Conservation (phyloP, 768 basidiomycete species). For the Xerocomus brunneocitrinus region DNA sequence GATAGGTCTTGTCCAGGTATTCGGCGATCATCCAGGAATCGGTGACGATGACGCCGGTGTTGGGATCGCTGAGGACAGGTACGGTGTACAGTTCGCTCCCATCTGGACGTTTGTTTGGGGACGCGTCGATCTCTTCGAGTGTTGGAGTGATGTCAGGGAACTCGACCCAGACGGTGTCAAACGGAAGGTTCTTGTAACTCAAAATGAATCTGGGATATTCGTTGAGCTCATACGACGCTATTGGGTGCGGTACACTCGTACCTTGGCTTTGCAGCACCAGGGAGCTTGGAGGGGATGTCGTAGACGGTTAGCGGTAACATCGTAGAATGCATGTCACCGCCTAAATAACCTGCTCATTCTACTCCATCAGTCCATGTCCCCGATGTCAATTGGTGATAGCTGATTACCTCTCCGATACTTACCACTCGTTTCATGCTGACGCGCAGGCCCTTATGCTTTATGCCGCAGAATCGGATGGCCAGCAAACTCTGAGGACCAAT, state of each 20-base stretch:
- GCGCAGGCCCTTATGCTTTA: too few species aligned
- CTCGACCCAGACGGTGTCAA: constrained; percentile 33
- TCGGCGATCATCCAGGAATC: constrained; percentile 32
- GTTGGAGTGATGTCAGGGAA: constrained; percentile 29
- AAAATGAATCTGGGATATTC: constrained; percentile 24
- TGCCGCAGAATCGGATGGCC: too few species aligned
- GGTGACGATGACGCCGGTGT: constrained; percentile 24
- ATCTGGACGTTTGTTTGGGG: constrained; percentile 14
- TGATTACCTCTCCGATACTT: not conserved
- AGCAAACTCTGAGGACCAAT: too few species aligned
- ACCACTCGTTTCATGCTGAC: not conserved
- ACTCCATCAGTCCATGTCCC: not conserved
- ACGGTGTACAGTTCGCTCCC: constrained; percentile 26
- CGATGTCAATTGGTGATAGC: not conserved
- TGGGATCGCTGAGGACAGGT: constrained; percentile 33
- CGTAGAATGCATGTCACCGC: not conserved
- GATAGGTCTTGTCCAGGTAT: constrained; percentile 32
- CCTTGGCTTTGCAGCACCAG: constrained; percentile 36
- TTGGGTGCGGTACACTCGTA: not conserved
- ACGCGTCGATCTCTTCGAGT: constrained; percentile 25
- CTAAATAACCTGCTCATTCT: not conserved
- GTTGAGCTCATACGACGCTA: not conserved
- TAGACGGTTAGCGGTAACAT: constrained; percentile 33
- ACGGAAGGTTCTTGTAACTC: constrained; percentile 32
- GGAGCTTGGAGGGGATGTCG: constrained; percentile 32